Evolutionary conservation across 345 rosid species (phyloP).

Genomic region (Hibiscus tridactylites): DNA sequence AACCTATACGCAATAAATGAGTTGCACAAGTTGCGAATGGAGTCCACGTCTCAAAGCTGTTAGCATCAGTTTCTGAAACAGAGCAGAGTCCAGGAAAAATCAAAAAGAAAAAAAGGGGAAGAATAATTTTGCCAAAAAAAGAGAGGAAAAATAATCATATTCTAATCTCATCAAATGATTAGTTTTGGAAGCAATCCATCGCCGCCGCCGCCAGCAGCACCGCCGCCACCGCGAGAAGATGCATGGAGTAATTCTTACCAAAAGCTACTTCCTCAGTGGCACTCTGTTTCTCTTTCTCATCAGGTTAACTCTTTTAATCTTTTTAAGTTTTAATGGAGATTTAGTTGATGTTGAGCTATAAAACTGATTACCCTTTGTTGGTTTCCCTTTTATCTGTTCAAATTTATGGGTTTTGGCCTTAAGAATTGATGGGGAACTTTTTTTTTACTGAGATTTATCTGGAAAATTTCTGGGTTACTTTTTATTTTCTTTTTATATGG

Average conservation of each 20-base stretch:
- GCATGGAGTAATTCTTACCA: slow-evolving; percentile 53
- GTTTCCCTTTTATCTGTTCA: not conserved
- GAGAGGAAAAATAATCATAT: not conserved
- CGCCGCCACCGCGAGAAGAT: slow-evolving; percentile 46
- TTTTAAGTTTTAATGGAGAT: not conserved
- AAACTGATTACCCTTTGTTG: not conserved
- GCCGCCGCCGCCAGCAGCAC: slow-evolving; percentile 2
- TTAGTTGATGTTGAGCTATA: not conserved
- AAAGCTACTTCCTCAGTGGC: slow-evolving; percentile 40
- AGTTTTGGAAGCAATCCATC: slow-evolving; percentile 7
- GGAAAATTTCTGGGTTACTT: not conserved
- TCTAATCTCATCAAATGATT: slow-evolving; percentile 16
- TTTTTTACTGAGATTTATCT: not conserved
- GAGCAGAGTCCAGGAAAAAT: not conserved
- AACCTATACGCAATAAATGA: not conserved
- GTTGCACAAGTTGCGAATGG: not conserved
- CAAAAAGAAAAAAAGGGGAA: not conserved
- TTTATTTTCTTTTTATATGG: not conserved
- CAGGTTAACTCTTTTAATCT: slow-evolving; percentile 29
- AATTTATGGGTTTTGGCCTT: not conserved
- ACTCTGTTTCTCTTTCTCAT: slow-evolving; percentile 35
- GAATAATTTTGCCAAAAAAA: not conserved
- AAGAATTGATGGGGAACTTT: not conserved
- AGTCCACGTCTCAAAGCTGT: slow-evolving; percentile 2
- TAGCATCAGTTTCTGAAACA: not conserved